phyloP scores from a whole-genome alignment of 2,329 filamentous ascomycete species.

The Aulographum hederae region DNA sequence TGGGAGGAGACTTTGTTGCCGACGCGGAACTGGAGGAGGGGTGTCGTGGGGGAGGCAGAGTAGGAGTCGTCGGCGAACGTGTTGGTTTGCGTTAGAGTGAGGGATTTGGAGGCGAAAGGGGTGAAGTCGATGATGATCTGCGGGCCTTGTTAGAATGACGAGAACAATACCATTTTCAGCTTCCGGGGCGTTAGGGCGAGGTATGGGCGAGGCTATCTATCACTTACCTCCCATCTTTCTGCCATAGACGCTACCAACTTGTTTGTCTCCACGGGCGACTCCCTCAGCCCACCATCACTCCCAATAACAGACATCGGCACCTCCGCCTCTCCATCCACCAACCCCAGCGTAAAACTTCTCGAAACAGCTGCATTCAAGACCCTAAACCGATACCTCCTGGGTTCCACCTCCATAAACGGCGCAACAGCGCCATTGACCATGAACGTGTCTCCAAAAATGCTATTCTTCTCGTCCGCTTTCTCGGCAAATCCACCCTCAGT shows the following conservation, averaged over 20 bases:
- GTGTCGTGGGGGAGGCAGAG: slow-evolving; percentile 24
- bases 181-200: too few relatives aligned
- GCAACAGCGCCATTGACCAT: slow-evolving; percentile 37
- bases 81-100: slow-evolving; percentile 25
- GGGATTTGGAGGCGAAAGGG: slow-evolving; percentile 27
- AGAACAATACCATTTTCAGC: too few relatives aligned
- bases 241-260: slow-evolving; percentile 32
- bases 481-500: slow-evolving; percentile 30
- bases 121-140: slow-evolving; percentile 40
- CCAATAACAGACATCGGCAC: slow-evolving; percentile 35
- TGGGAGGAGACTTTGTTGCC: slow-evolving; percentile 16
- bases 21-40: slow-evolving; percentile 26
- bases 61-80: slow-evolving; percentile 30
- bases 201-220: too few relatives aligned
- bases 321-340: slow-evolving; percentile 20
- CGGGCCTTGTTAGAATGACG: too few relatives aligned
- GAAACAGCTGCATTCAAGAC: slow-evolving; percentile 33
- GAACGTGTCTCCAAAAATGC: slow-evolving; percentile 38
- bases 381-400: slow-evolving; percentile 40
- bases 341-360: slow-evolving; percentile 30
- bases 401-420: slow-evolving; percentile 40
- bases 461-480: slow-evolving; percentile 19
- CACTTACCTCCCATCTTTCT: slow-evolving; percentile 39
- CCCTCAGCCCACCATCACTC: slow-evolving; percentile 34
- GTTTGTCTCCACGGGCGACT: slow-evolving; percentile 23